A percentile compares a stretch with the other conserved stretches of the same genome.
Evolutionary conservation across 768 basidiomycete genomes (phyloP).

Genomic region (Trametes punicea): DNA sequence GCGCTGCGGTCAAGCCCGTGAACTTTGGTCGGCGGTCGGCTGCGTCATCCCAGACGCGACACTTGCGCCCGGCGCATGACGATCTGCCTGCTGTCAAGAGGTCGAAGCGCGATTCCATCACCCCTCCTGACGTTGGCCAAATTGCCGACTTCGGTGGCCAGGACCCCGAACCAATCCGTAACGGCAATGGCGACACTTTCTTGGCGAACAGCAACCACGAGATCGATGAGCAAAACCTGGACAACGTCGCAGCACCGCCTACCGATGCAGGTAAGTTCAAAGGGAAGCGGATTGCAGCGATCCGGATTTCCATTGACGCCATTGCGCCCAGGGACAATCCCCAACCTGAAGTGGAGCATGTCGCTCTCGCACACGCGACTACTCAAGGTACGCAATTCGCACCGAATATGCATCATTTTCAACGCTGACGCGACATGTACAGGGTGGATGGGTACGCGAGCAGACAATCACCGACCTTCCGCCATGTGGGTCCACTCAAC

Average conservation of each 20-base stretch:
- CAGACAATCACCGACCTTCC: slow-evolving; percentile 28
- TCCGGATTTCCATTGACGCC: slow-evolving; percentile 10
- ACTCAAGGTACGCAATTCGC: slow-evolving; percentile 16
- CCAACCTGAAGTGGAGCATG: slow-evolving; percentile 28
- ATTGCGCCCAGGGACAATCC: slow-evolving; percentile 22
- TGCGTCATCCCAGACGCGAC: slow-evolving; percentile 19
- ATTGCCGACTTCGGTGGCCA: slow-evolving; percentile 21
- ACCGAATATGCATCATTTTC: not conserved
- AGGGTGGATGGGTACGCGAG: slow-evolving; percentile 30
- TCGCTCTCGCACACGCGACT: slow-evolving; percentile 27
- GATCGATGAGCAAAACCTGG: slow-evolving; percentile 25
- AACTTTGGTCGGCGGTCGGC: slow-evolving; percentile 20
- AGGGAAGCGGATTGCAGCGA: not conserved
- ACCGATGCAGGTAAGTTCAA: slow-evolving; percentile 23
- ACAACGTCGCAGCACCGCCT: slow-evolving; percentile 25
- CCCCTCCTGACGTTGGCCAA: slow-evolving; percentile 24
- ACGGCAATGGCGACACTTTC: slow-evolving; percentile 22
- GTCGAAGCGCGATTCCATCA: slow-evolving; percentile 22
- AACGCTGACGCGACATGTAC: not conserved
- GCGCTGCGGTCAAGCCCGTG: slow-evolving; percentile 12
- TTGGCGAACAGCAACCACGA: slow-evolving; percentile 23
- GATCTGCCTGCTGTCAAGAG: not conserved
- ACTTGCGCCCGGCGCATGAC: slow-evolving; percentile 20
- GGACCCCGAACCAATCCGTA: slow-evolving; percentile 24
- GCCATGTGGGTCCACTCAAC: slow-evolving; percentile 20